phyloP scores from a whole-genome alignment of 2,329 filamentous ascomycete species.

The Chrysosporium keratinophilum region DNA sequence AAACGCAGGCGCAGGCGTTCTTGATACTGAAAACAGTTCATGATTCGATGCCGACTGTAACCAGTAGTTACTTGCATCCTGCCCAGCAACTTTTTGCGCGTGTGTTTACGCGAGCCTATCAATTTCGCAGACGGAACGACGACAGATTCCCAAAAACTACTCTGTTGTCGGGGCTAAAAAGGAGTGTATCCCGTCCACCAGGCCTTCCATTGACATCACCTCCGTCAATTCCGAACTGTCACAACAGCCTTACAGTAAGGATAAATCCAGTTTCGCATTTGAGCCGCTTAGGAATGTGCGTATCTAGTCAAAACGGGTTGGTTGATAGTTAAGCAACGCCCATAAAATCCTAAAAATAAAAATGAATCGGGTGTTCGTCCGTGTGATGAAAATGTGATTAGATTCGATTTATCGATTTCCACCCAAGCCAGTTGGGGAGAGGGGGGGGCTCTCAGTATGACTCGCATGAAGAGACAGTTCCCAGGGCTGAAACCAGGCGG shows the following conservation, averaged over 20 bases:
- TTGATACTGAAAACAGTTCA: background rate
- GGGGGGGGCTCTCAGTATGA: background rate
- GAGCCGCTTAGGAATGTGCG: background rate
- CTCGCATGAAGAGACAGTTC: background rate
- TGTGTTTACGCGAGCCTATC: background rate
- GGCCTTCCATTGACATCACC: slow-evolving; percentile 1
- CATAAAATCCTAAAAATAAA: background rate
- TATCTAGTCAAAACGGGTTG: background rate
- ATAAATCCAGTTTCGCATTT: slow-evolving; percentile 4
- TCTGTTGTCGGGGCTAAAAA: too few species aligned
- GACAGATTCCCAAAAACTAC: background rate
- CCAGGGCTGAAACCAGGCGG: slow-evolving; percentile 10
- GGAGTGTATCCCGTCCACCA: background rate
- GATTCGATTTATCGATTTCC: background rate
- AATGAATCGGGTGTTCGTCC: slow-evolving; percentile 3
- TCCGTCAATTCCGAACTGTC: slow-evolving; percentile 8
- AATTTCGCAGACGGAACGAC: background rate
- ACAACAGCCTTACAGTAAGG: background rate
- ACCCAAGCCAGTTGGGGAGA: background rate
- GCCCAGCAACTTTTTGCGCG: background rate
- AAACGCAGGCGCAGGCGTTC: background rate
- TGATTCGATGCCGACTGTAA: background rate
- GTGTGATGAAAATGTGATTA: background rate
- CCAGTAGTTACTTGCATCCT: too few species aligned
- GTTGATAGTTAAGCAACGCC: background rate